These are phyloP conservation scores for Botryobasidium botryosum DNA, from an alignment of 768 basidiomycete genomes.

Conservation along the genomic window DNA sequence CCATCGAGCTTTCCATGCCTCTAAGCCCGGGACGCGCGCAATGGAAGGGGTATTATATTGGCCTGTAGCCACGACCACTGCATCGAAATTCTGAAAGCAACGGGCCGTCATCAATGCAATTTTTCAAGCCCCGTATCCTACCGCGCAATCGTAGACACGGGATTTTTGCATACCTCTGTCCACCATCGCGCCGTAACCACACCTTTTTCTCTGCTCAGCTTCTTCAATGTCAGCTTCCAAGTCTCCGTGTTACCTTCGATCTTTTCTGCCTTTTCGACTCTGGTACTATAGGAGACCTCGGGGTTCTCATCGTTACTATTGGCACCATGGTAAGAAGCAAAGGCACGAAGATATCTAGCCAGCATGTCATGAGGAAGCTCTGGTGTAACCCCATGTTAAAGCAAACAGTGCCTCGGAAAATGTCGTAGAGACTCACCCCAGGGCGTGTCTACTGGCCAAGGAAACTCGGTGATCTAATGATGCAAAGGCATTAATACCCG, in stretches of 20 bases:
- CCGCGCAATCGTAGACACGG: conserved; percentile 10
- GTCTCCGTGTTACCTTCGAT: conserved; percentile 14
- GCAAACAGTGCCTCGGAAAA: conserved; percentile 23
- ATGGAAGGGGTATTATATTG: conserved; percentile 10
- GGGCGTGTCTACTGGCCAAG: conserved; percentile 3
- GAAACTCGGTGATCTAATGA: too few relatives aligned
- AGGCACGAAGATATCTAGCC: conserved; percentile 26
- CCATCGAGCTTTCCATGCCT: conserved; percentile 22
- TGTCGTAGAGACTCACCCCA: conserved; percentile 19
- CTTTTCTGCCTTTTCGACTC: conserved; percentile 31
- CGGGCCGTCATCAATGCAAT: not conserved
- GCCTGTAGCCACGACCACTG: conserved; percentile 14
- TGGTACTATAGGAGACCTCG: conserved; percentile 28
- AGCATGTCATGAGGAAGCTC: conserved; percentile 18
- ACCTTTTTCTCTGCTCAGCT: conserved; percentile 21
- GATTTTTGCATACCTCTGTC: conserved; percentile 18
- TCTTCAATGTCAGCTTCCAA: conserved; percentile 18
- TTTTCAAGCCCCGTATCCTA: not conserved
- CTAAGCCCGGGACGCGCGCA: conserved; percentile 17
- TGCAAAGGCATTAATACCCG: too few relatives aligned
- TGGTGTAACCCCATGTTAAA: conserved; percentile 10
- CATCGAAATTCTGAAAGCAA: conserved; percentile 12
- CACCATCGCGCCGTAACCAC: conserved; percentile 25
- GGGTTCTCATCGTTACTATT: conserved; percentile 29
- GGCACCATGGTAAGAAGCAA: conserved; percentile 26